phyloP scores from a whole-genome alignment of 768 basidiomycete genomes.

The Boletellus ananiceps region DNA sequence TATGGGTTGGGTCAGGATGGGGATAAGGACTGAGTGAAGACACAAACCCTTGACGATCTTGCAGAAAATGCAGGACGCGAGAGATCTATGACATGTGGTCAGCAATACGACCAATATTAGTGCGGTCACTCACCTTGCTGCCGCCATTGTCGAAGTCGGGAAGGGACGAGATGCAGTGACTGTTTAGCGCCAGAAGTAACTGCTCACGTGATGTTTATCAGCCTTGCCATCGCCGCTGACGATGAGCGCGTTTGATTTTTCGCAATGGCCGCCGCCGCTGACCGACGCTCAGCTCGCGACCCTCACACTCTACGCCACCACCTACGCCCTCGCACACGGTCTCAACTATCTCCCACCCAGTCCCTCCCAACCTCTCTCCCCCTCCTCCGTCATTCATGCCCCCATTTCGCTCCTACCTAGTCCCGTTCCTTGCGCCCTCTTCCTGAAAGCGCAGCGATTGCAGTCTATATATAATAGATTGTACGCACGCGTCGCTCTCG shows the following conservation, averaged over 20 bases:
- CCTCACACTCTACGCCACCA: constrained; percentile 40
- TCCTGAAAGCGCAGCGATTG: constrained; percentile 57
- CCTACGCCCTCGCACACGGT: too few relatives aligned
- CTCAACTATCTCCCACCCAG: constrained; percentile 1
- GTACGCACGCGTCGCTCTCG: constrained; percentile 79
- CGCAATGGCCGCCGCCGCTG: constrained; percentile 73
- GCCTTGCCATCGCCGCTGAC: background rate
- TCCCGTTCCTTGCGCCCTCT: constrained; percentile 73
- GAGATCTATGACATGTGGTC: constrained; percentile 36
- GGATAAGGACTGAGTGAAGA: background rate
- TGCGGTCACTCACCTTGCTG: constrained; percentile 19
- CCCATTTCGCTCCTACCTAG: constrained; percentile 87
- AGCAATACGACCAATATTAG: background rate
- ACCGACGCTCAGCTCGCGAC: constrained; percentile 52
- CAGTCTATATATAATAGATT: constrained; percentile 80
- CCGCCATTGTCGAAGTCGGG: constrained; percentile 5
- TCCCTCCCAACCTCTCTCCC: constrained; percentile 37
- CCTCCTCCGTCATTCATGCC: constrained; percentile 81
- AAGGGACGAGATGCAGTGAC: background rate
- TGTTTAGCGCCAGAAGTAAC: too few relatives aligned
- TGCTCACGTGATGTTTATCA: background rate
- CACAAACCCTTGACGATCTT: constrained; percentile 83
- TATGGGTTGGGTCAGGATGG: constrained; percentile 24
- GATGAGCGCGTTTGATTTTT: constrained; percentile 41
- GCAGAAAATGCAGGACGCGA: constrained; percentile 83